Evolutionary conservation across 108 stramenopile species (phyloP), one percentile per base, ranked within the genome.

Genomic region (Discostella stelligeroides): DNA sequence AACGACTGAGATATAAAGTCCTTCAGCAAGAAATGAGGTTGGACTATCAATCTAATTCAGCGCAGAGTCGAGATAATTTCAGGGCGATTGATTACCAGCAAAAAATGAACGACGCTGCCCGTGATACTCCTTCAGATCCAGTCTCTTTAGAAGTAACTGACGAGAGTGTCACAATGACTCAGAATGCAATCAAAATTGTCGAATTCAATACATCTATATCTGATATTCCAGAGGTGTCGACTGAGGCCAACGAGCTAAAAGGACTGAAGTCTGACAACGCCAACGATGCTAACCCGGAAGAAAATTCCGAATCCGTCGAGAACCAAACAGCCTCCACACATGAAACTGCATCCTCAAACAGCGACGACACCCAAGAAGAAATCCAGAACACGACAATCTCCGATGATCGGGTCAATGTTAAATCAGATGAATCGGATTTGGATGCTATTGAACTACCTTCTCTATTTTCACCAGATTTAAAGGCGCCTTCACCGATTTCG

Each of bases 1-100:
- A 80, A 60, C 61, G 60, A 60, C 58, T 80, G 39, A 80, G 68
- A 46, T 80, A 80, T 43, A 72, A 72, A 58, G 71, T 80, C 55
- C 79, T 80, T 37, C 71, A 80, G 53, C 79, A 80, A 56, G 79
- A 80, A 65, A 63, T 61, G 50, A 66, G 38, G 40, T 21, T 68
- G 29, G 49, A 24, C 14, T 48, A 40, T 53, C 57, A 23, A 45
- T 55, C 54, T 25, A 41, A 63, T 34, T 41, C 41, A 29, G 56
- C 27, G 30, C 42, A 18, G 0, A 55, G 62, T 57, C 20, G 27
- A 50, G 61, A 55, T 29, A 50, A 37, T 42, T 37, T 37, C 7
- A 37, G 45, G 11, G 66, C 50, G 20, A 57, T 80, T 24, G 79
- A 64, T 55, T 80, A 80, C 42, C 48, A 63, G 21, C 60, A 63